Conservation (phyloP, 2,329 filamentous ascomycete genomes). For the Cladosporium velox region DNA sequence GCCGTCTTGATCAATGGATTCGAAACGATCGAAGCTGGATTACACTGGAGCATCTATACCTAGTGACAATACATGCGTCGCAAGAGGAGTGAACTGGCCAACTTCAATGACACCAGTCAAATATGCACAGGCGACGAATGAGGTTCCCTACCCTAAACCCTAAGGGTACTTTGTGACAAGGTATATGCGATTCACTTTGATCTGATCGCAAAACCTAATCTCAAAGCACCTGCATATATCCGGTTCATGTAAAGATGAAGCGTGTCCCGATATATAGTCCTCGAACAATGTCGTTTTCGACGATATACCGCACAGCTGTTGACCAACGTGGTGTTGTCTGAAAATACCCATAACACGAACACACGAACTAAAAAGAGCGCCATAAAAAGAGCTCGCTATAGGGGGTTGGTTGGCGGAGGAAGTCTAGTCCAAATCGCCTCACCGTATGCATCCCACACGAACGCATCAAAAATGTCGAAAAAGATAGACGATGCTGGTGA, state of each 20-base stretch:
- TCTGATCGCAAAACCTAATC: not conserved
- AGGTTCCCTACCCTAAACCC: not conserved
- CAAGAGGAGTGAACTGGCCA: too few species aligned
- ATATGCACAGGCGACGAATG: not conserved
- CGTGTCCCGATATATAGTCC: not conserved
- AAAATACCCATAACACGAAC: too few species aligned
- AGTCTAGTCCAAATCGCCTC: not conserved
- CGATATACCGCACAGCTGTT: too few species aligned
- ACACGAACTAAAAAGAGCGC: too few species aligned
- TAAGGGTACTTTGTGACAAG: not conserved
- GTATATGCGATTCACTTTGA: not conserved
- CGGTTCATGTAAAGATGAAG: not conserved
- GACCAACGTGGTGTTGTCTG: too few species aligned
- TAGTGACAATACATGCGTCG: too few species aligned
- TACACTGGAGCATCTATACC: too few species aligned
- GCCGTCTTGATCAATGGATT: too few species aligned
- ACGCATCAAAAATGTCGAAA: not conserved
- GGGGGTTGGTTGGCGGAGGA: too few species aligned
- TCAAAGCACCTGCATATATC: not conserved
- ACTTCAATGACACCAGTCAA: not conserved
- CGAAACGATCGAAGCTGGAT: too few species aligned
- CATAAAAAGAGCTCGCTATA: too few species aligned
- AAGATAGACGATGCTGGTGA: constrained; percentile 14
- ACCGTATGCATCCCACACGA: not conserved
- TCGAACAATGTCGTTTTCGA: too few species aligned